Conservation (phyloP, 169 alveolate species). For the Plasmodium reichenowi region DNA sequence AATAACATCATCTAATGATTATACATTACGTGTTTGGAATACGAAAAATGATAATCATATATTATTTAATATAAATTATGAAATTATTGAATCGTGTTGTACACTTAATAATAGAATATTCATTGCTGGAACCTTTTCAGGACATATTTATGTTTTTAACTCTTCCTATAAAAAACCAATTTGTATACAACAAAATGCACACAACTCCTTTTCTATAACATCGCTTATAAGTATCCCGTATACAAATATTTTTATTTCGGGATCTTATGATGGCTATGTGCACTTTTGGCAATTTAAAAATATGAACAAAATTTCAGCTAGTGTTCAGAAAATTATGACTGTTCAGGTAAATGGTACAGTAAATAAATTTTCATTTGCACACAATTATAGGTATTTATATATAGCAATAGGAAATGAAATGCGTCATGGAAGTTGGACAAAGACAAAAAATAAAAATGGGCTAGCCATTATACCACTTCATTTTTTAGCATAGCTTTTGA, state of each 20-base stretch:
- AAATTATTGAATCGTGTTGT: slow-evolving; percentile 69
- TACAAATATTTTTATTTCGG: slow-evolving; percentile 59
- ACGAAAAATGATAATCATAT: slow-evolving; percentile 71
- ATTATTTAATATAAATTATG: slow-evolving; percentile 61
- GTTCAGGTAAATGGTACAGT: slow-evolving; percentile 46
- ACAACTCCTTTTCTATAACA: slow-evolving; percentile 37
- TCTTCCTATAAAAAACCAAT: slow-evolving; percentile 72
- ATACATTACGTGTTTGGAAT: slow-evolving; percentile 71
- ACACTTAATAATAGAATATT: slow-evolving; percentile 62
- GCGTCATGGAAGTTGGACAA: slow-evolving; percentile 62
- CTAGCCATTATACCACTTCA: slow-evolving; percentile 54
- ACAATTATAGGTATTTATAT: slow-evolving; percentile 55
- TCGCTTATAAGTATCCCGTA: slow-evolving; percentile 55
- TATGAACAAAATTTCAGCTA: slow-evolving; percentile 43
- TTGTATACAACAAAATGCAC: slow-evolving; percentile 61
- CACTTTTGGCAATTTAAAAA: slow-evolving; percentile 66
- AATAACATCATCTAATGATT: slow-evolving; percentile 61
- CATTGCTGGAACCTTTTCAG: slow-evolving; percentile 68
- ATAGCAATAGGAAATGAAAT: slow-evolving; percentile 60
- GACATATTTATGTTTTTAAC: slow-evolving; percentile 47
- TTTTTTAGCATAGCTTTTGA: slow-evolving; percentile 16
- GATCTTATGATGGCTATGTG: slow-evolving; percentile 68
- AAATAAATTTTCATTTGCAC: slow-evolving; percentile 58
- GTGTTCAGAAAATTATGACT: slow-evolving; percentile 38
- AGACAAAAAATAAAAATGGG: slow-evolving; percentile 48